phyloP scores from a whole-genome alignment of 1,139 yeast species.

The Yamadazyma aaseri region DNA sequence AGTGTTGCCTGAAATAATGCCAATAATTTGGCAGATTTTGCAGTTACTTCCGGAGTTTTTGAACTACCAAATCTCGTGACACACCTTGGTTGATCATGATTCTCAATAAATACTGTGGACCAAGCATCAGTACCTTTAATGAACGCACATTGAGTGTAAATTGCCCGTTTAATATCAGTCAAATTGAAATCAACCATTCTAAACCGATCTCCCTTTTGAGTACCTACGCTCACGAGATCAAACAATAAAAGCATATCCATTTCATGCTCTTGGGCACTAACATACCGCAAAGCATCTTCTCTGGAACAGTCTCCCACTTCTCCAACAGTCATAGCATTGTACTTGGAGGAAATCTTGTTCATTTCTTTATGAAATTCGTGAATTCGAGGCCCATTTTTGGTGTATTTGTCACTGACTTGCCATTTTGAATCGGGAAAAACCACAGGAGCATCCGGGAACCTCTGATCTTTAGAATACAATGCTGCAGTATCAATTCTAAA shows the following conservation, averaged over 20 bases:
- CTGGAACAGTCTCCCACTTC: conserved; percentile 47
- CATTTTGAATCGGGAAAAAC: conserved; percentile 36
- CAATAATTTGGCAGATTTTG: conserved; percentile 46
- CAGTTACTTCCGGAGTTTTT: conserved; percentile 30
- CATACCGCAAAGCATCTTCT: conserved; percentile 46
- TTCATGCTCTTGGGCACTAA: conserved; percentile 48
- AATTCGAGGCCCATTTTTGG: conserved; percentile 51
- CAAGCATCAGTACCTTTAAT: conserved; percentile 55
- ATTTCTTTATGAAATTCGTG: conserved; percentile 59
- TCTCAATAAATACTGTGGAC: conserved; percentile 55
- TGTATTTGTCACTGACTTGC: conserved; percentile 35
- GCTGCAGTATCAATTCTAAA: conserved; percentile 58
- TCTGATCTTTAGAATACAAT: conserved; percentile 48
- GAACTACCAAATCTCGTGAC: conserved; percentile 47
- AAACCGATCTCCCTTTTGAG: conserved; percentile 32
- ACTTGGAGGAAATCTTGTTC: conserved; percentile 44
- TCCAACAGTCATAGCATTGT: conserved; percentile 58
- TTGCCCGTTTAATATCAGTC: conserved; percentile 43
- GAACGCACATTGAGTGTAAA: conserved; percentile 28
- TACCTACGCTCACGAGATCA: conserved; percentile 46
- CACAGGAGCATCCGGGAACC: conserved; percentile 50
- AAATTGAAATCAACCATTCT: conserved; percentile 32
- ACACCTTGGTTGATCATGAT: conserved; percentile 58
- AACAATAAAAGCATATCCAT: conserved; percentile 54
- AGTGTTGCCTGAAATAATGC: conserved; percentile 46